Evolutionary conservation across 1,284 basidiomycete species (phyloP).

Genomic region (Pholiota adiposa): DNA sequence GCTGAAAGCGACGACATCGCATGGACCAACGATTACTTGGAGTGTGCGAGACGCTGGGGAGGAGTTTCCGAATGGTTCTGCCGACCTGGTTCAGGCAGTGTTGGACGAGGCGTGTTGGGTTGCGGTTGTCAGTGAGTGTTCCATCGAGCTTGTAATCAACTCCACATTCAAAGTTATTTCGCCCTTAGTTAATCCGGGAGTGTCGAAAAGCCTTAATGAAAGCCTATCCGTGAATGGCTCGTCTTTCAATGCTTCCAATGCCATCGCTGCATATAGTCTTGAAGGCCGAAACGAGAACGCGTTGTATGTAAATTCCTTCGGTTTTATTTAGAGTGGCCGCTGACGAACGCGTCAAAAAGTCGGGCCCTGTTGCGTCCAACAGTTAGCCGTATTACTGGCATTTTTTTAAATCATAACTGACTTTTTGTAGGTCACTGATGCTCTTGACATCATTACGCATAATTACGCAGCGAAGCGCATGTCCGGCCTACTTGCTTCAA

Average conservation of each 20-base stretch:
- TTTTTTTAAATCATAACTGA: background rate
- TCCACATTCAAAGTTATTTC: background rate
- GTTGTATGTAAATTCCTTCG: constrained; percentile 40
- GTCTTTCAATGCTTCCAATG: constrained; percentile 34
- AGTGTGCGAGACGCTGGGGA: constrained; percentile 35
- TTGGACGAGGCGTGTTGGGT: constrained; percentile 46
- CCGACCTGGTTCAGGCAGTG: constrained; percentile 37
- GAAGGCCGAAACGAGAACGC: constrained; percentile 48
- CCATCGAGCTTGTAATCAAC: background rate
- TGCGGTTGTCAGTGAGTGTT: constrained; percentile 40
- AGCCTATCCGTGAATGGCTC: constrained; percentile 29
- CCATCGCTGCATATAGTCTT: constrained; percentile 34
- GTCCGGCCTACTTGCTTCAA: constrained; percentile 30
- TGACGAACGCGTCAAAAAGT: constrained; percentile 23
- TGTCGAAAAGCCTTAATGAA: constrained; percentile 35
- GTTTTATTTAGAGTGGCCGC: background rate
- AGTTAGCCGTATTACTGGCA: constrained; percentile 16
- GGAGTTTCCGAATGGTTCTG: constrained; percentile 47
- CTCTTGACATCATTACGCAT: constrained; percentile 32
- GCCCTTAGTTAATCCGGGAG: constrained; percentile 40
- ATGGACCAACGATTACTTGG: constrained; percentile 40
- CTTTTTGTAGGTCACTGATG: constrained; percentile 31
- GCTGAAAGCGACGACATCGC: constrained; percentile 27
- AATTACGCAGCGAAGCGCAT: constrained; percentile 22
- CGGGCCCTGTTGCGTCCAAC: constrained; percentile 34